phyloP scores from a whole-genome alignment of 2,329 filamentous ascomycete genomes.

The Colletotrichum karsti region DNA sequence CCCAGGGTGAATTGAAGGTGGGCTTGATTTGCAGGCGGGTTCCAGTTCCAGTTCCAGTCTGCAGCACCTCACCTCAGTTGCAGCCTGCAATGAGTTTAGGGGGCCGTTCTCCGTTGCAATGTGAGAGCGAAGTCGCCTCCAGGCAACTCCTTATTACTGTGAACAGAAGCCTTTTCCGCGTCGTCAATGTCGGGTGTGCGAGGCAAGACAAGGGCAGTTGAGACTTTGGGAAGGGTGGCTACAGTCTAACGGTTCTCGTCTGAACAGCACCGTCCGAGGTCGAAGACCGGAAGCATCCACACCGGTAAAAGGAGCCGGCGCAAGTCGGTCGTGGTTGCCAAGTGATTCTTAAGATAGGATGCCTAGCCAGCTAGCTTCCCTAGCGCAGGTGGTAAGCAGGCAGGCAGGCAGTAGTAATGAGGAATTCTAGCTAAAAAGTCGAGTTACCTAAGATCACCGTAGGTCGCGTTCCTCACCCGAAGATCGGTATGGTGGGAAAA shows the following conservation, averaged over 20 bases:
- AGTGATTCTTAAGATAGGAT: not conserved
- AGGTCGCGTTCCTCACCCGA: slow-evolving; percentile 1
- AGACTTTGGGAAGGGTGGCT: not conserved
- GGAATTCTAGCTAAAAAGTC: not conserved
- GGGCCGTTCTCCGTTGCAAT: not conserved
- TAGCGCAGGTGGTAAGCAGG: slow-evolving; percentile 1
- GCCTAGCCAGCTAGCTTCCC: not conserved
- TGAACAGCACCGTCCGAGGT: not conserved
- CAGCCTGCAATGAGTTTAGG: not conserved
- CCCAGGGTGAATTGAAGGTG: slow-evolving; percentile 15
- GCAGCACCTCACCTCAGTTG: too few species aligned
- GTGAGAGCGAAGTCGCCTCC: not conserved
- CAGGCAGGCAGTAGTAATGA: not conserved
- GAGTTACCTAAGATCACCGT: slow-evolving; percentile 6
- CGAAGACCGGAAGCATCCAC: not conserved
- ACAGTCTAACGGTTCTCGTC: not conserved
- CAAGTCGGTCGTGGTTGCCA: not conserved
- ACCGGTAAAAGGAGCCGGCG: not conserved
- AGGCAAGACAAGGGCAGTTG: not conserved
- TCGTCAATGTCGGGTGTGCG: not conserved
- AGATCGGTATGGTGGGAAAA: not conserved
- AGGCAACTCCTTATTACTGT: slow-evolving; percentile 1
- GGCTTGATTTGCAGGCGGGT: slow-evolving; percentile 9
- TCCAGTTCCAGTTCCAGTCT: slow-evolving; percentile 2
- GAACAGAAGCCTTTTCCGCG: not conserved